Conservation (phyloP, 2,329 filamentous ascomycete species). For the Phyllosticta citrichinensis region DNA sequence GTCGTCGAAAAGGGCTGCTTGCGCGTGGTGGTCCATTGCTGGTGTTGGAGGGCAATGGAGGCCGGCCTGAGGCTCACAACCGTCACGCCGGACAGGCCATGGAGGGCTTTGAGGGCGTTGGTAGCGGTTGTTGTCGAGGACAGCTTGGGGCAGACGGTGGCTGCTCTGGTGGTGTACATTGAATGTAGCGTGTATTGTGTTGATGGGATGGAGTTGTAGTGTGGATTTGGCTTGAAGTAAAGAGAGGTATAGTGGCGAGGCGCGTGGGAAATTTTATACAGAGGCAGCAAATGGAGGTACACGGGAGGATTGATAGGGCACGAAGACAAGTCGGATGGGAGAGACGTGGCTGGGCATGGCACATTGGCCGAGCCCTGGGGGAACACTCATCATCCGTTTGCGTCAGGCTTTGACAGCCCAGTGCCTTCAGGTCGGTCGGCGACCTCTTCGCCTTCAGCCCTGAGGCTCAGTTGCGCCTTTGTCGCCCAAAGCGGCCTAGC, state of each 20-base stretch:
- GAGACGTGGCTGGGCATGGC: neutral
- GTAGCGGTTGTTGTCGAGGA: neutral
- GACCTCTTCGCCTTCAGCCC: too few relatives aligned
- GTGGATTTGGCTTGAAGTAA: neutral
- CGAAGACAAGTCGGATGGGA: slow-evolving; percentile 4
- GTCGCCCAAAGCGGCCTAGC: too few relatives aligned
- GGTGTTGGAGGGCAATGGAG: slow-evolving; percentile 17
- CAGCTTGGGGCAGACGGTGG: neutral
- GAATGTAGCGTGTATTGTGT: neutral
- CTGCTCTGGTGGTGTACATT: slow-evolving; percentile 9
- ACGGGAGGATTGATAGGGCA: neutral
- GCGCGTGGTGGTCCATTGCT: slow-evolving; percentile 13
- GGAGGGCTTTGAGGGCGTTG: slow-evolving; percentile 17
- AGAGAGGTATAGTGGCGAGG: neutral
- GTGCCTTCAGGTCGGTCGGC: too few relatives aligned
- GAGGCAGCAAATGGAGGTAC: neutral
- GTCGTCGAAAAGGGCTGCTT: slow-evolving; percentile 34
- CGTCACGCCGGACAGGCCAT: slow-evolving; percentile 13
- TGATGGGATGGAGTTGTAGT: neutral
- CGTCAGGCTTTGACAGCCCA: too few relatives aligned
- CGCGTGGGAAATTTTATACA: slow-evolving; percentile 5
- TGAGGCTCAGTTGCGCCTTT: too few relatives aligned
- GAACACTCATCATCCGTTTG: too few relatives aligned
- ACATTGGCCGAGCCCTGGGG: neutral
- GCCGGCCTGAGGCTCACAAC: slow-evolving; percentile 14